Conservation (phyloP, 163 green algal species). For the Picocystis sp. region DNA sequence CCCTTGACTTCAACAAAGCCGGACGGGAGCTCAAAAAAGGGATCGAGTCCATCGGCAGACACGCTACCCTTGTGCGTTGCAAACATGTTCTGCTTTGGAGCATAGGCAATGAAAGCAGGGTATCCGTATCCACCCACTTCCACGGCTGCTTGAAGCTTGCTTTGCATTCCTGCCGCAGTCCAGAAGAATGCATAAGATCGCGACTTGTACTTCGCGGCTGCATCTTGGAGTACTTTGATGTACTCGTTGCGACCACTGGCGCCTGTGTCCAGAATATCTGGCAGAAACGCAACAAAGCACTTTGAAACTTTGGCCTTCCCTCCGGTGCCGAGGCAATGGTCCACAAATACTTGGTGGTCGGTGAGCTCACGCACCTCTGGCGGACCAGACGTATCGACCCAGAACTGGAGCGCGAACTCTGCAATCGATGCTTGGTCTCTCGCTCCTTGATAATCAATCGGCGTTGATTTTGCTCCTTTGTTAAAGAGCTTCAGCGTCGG, state of each 20-base stretch:
- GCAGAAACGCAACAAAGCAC: conserved; percentile 75
- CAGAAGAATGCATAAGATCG: conserved; percentile 54
- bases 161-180: conserved; percentile 45
- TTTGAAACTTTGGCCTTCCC: conserved; percentile 30
- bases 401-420: conserved; percentile 26
- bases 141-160: conserved; percentile 45
- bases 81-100: conserved; percentile 51
- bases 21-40: neutral
- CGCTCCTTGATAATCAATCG: conserved; percentile 44
- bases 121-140: conserved; percentile 59
- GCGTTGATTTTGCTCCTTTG: conserved; percentile 17
- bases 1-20: conserved; percentile 13
- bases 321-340: conserved; percentile 24
- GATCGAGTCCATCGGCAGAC: neutral
- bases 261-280: conserved; percentile 72
- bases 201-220: conserved; percentile 53
- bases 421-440: conserved; percentile 38
- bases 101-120: conserved; percentile 60
- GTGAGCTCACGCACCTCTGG: conserved; percentile 50
- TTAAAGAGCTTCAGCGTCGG: conserved; percentile 63
- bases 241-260: conserved; percentile 37
- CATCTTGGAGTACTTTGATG: conserved; percentile 37
- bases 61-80: conserved; percentile 15
- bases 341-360: conserved; percentile 37
- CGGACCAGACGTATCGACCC: conserved; percentile 8